Evolutionary conservation across 495 filamentous ascomycete genomes (phyloP), one percentile per base, ranked within the genome.

Genomic region (Aspergillus panamensis): DNA sequence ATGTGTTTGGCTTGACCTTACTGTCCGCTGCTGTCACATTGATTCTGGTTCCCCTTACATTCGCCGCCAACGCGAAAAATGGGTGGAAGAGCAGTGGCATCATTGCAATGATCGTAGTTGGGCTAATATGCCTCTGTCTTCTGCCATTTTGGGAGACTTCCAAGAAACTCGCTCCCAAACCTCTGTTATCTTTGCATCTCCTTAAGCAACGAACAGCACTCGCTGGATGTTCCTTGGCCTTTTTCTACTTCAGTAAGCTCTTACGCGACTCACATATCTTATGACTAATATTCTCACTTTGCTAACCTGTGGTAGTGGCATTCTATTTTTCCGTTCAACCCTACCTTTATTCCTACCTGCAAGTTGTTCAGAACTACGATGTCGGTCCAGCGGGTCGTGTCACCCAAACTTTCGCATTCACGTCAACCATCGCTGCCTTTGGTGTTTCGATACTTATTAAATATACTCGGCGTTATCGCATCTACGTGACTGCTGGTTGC

Each of bases 301-400:
- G 50, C 70, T 80, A 66, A 80, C 59, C 8, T 0, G 1, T 33
- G 17, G 0, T 52, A 82, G 80, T 84, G 75, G 83, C 82, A 14
- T 87, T 85, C 64, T 87, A 86, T 62, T 82, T 87, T 43, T 84
- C 84, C 19, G 75, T 86, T 47, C 81, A 85, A 48, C 82, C 82
- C 8, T 88, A 88, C 64, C 84, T 88, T 53, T 82, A 80, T 60
- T 89, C 86, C 39, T 91, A 86, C 66, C 77, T 91, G 2, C 84
- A 88, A 58, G 89, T 91, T 13, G 88, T 90, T 6, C 82, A 86
- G 49, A 73, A 76, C 49, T 76, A 82, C 30, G 80, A 82, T 33
- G 77, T 88, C 39, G 79, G 81, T 21, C 79, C 82, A 9, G 82
- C 87, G 9, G 85, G 84, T 33, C 84, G 83, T 60, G 82, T 91